Base-by-base conservation (phyloP, 164 flowering plant genomes). In the Amborella trichopoda region DNA sequence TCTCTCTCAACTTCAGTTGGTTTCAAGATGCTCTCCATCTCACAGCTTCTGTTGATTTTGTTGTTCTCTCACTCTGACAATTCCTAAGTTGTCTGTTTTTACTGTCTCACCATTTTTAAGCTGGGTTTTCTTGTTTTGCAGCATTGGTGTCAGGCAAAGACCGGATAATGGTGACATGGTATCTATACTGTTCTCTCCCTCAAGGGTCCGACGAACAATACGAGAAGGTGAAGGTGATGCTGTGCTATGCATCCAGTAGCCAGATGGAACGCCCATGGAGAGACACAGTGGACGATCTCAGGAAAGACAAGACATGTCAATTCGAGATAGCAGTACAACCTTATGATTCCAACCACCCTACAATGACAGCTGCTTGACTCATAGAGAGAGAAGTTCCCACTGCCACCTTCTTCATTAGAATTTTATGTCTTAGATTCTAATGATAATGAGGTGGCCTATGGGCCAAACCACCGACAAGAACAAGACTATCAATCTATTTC, bases 161-260 rank as follows among this genome's bases (percentile, higher is more conserved):
- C 55, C 51, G 55, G 4, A 67, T 80, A 9, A 75, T 64, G 0
- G 73, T 80, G n/a, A 52, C 75, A 26, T 80, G 88, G 83, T 44
- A 32, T 3, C 17, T 63, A 26, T 67, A 68, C 62, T 36, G 36
- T 49, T 63, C 42, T 37, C 44, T 48, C 60, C 55, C 73, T 2
- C 48, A 66, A 0, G 69, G 72, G 20, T 56, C 63, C 2, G 77
- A 69, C 43, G 57, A 68, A 0, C 25, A 38, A 21, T 80, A 68
- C 73, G 68, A 66, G 38, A 64, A 63, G 6, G 49, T 80, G 6
- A 77, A 69, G 49, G 68, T 73, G 18, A 69, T 69, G 67, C 71
- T 80, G 0, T 80, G 88, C 62, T 80, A 62, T 37, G 81, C 88
- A 5, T 76, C 81, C 9, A 26, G 71, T 1, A 80, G 84, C 74